Evolutionary conservation across 73 alveolate species (phyloP).

Genomic region (Loxodes magnus): DNA sequence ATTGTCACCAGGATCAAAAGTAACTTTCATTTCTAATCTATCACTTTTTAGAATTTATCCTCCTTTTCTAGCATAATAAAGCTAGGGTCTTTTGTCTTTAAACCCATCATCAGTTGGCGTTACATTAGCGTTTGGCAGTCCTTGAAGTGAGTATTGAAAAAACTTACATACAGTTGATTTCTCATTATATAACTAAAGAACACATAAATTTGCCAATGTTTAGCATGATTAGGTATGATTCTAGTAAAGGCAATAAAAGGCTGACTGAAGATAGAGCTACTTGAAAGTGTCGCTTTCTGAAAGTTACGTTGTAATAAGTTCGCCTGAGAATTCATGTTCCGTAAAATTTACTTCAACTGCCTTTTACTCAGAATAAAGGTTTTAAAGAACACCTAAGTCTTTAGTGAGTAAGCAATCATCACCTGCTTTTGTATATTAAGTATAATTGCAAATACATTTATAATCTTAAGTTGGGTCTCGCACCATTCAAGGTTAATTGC

Average conservation of each 20-base stretch:
- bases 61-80: not conserved
- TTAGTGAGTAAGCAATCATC: not conserved
- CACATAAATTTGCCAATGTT: slow-evolving; percentile 7
- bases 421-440: not conserved
- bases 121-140: not conserved
- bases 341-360: not conserved
- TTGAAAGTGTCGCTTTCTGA: not conserved
- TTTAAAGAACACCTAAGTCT: not conserved
- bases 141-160: not conserved
- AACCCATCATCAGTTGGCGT: slow-evolving; percentile 4
- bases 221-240: not conserved
- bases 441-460: slow-evolving; percentile 2
- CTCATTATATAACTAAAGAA: not conserved
- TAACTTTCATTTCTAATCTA: slow-evolving; percentile 1
- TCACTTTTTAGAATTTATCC: not conserved
- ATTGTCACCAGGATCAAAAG: slow-evolving; percentile 1
- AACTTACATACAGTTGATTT: not conserved
- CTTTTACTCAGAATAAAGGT: not conserved
- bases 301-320: not conserved
- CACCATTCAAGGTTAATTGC: not conserved
- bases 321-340: not conserved
- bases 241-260: not conserved
- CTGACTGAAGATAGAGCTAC: slow-evolving; percentile 1
- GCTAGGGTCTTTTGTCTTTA: not conserved
- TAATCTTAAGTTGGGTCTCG: not conserved